Conservation (phyloP, 495 filamentous ascomycete genomes). For the Oleoguttula mirabilis region DNA sequence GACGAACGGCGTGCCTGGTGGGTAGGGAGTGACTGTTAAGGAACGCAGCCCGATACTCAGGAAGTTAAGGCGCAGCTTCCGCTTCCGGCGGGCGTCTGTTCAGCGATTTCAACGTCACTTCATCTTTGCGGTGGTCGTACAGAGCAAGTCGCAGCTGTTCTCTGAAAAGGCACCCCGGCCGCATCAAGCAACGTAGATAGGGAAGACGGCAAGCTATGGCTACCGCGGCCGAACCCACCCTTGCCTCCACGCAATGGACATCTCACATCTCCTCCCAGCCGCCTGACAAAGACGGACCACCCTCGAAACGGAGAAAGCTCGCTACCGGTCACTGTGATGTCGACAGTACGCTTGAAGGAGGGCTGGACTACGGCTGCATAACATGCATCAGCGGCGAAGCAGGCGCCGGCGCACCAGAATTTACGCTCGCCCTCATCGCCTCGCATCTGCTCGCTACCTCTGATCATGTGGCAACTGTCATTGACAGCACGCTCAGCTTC, state of each 20-base stretch:
- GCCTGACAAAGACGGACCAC: neutral
- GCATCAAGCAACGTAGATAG: too few species aligned
- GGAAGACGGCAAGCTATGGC: too few species aligned
- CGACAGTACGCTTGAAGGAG: constrained; percentile 24
- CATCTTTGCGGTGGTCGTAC: too few species aligned
- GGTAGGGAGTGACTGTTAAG: too few species aligned
- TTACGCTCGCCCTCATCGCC: constrained; percentile 14
- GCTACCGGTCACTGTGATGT: constrained; percentile 17
- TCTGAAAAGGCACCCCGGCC: too few species aligned
- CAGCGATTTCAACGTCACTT: too few species aligned
- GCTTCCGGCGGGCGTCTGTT: too few species aligned
- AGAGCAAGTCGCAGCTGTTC: too few species aligned
- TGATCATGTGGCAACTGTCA: constrained; percentile 19
- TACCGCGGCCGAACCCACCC: constrained; percentile 15
- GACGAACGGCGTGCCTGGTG: too few species aligned
- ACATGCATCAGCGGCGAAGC: constrained; percentile 10
- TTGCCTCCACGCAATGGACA: constrained; percentile 16
- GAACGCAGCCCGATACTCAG: too few species aligned
- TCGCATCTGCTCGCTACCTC: constrained; percentile 20
- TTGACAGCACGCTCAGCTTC: constrained; percentile 26
- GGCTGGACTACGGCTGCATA: constrained; percentile 13
- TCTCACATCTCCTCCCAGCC: neutral
- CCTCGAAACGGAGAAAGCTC: constrained; percentile 2
- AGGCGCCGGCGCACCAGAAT: constrained; percentile 2
- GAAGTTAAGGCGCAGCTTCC: too few species aligned